Evolutionary conservation across 768 basidiomycete species (phyloP).

Genomic region (Podaxis carcinomalis): DNA sequence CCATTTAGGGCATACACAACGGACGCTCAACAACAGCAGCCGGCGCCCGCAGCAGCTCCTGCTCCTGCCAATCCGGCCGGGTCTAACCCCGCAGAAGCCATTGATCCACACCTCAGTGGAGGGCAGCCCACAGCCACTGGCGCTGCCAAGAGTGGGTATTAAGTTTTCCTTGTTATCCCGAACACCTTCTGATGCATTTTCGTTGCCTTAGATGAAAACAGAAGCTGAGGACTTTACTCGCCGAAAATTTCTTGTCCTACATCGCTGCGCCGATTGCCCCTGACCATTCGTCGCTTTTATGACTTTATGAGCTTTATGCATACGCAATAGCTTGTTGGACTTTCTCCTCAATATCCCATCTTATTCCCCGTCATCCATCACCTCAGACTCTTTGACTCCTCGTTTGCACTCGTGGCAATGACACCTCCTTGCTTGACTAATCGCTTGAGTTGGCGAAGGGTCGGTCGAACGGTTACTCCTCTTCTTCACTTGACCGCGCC

Average conservation of each 20-base stretch:
- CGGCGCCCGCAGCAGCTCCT: conserved; percentile 6
- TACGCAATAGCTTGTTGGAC: conserved; percentile 5
- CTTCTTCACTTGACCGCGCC: background rate
- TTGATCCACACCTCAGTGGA: conserved; percentile 13
- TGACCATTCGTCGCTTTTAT: background rate
- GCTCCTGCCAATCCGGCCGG: conserved; percentile 4
- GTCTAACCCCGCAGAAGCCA: conserved; percentile 14
- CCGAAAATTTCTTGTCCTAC: background rate
- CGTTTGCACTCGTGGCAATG: background rate
- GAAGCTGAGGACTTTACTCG: background rate
- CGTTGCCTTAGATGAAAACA: background rate
- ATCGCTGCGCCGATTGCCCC: background rate
- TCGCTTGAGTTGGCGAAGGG: background rate
- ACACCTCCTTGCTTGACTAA: background rate
- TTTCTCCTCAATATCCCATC: background rate
- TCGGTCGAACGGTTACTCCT: background rate
- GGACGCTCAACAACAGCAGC: conserved; percentile 13
- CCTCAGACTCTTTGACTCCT: background rate
- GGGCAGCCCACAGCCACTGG: conserved; percentile 11
- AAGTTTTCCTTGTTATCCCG: background rate
- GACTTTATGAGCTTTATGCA: conserved; percentile 8
- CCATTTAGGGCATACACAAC: conserved; percentile 8
- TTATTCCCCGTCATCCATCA: background rate
- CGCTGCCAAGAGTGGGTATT: conserved; percentile 11
- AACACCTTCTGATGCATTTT: background rate